Conservation (phyloP, 139 green algal genomes). For the Desmodesmus armatus region DNA sequence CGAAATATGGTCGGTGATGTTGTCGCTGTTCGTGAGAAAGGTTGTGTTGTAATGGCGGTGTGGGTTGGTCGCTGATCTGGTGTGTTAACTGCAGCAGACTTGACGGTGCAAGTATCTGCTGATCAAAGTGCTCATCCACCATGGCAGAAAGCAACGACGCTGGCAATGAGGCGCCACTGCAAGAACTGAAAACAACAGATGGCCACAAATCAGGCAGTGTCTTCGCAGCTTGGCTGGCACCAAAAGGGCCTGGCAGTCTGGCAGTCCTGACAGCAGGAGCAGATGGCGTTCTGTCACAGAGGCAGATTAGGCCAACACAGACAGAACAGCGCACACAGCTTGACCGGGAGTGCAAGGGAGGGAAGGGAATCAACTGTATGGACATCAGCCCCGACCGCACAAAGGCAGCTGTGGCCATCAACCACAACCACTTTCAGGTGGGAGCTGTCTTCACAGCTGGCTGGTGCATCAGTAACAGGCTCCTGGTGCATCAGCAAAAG, state of each 20-base stretch:
- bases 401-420: not conserved
- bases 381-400: not conserved
- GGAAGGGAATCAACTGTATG: not conserved
- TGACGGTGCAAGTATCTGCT: too few species aligned
- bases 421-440: not conserved
- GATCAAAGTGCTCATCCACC: too few species aligned
- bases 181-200: not conserved
- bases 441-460: not conserved
- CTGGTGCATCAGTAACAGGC: too few species aligned
- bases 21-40: too few species aligned
- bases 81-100: too few species aligned
- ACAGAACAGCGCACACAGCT: too few species aligned
- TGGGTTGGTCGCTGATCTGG: too few species aligned
- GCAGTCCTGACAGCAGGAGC: conserved; percentile 18
- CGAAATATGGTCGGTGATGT: too few species aligned
- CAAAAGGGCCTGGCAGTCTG: not conserved
- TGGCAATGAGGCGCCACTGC: too few species aligned
- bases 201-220: not conserved
- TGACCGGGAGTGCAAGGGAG: not conserved
- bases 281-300: not conserved
- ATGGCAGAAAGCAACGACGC: not conserved
- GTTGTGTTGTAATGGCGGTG: too few species aligned
- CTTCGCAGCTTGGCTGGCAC: not conserved
- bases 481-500: too few species aligned
- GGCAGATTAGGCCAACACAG: too few species aligned